Evolutionary conservation across 2,329 filamentous ascomycete genomes (phyloP), one percentile per base, ranked within the genome.

Genomic region (Escovopsis sp.): DNA sequence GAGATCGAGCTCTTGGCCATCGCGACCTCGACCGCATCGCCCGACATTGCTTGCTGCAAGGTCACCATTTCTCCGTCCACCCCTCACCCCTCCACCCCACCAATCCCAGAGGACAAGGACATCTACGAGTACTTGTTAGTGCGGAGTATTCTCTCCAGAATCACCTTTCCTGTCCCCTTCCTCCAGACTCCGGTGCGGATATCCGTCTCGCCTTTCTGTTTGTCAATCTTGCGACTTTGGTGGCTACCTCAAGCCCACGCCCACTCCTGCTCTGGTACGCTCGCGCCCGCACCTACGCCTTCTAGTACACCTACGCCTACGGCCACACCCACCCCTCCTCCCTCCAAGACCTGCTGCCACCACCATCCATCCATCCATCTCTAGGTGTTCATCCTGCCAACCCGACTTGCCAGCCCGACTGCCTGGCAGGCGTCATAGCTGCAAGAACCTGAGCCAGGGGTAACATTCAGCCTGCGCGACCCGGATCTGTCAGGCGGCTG

Each of bases 401-500:
- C 34, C 35, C 35, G 30, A 31, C 26, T 16, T 33, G 35, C 34
- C 35, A 40, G 32, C 35, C 38, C 35, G 33, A 33, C 35, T 36
- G 39, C 39, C 39, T 38, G 35, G 39, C 26, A 31, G 33, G 39
- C 39, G 39, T 40, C 39, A 40, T 40, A 38, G 39, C 28, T 40
- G 35, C 35, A 33, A 35, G 25, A 25, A 35, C 35, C 16, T 40
- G 15, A 34, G 33, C 33, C 33, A 35, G 39, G 39, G 29, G 38
- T 34, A 35, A 29, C 32, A 4, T 8, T 23, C 29, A 38, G 36
- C 21, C 33, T 35, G 33, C 39, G 6, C 28, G 11, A 31, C 7
- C 43, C 30, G 33, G 45, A 48, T 43, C 43, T 44, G 43, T 47
- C 42, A 31, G 40, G 45, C 43, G 45, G 45, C 44, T 50, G 44